These are phyloP conservation scores for Penicillium sp. DNA, from an alignment of 2,329 filamentous ascomycete genomes.

Conservation along the genomic window DNA sequence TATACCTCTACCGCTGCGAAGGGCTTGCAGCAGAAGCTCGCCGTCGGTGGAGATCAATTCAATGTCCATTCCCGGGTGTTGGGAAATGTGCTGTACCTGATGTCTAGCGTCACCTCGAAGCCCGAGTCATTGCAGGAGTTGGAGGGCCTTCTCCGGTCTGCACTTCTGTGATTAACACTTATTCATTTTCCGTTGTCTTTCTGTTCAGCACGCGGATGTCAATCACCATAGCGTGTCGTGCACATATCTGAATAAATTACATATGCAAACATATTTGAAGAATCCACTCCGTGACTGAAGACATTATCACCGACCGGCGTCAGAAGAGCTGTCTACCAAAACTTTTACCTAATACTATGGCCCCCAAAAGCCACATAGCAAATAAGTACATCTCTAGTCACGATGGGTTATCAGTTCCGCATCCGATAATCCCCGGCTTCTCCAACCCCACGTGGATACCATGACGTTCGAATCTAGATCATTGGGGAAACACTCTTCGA, in stretches of 20 bases:
- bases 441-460: not conserved
- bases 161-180: constrained; percentile 24
- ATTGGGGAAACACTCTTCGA: not conserved
- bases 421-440: not conserved
- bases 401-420: not conserved
- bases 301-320: not conserved
- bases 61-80: constrained; percentile 60
- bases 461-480: not conserved
- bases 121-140: constrained; percentile 42
- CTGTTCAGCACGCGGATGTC: not conserved
- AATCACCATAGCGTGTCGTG: not conserved
- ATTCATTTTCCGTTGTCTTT: not conserved
- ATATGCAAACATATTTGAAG: not conserved
- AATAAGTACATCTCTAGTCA: not conserved
- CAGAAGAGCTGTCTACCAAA: too few relatives aligned
- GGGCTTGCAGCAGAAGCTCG: constrained; percentile 52
- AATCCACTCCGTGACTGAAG: not conserved
- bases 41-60: constrained; percentile 40
- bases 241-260: not conserved
- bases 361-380: too few relatives aligned
- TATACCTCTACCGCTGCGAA: constrained; percentile 59
- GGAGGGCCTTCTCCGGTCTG: constrained; percentile 42
- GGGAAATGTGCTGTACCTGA: constrained; percentile 62
- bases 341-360: too few relatives aligned
- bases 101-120: constrained; percentile 56